Evolutionary conservation across 345 rosid species (phyloP), one percentile per base, ranked within the genome.

Genomic region (Geranium brycei): DNA sequence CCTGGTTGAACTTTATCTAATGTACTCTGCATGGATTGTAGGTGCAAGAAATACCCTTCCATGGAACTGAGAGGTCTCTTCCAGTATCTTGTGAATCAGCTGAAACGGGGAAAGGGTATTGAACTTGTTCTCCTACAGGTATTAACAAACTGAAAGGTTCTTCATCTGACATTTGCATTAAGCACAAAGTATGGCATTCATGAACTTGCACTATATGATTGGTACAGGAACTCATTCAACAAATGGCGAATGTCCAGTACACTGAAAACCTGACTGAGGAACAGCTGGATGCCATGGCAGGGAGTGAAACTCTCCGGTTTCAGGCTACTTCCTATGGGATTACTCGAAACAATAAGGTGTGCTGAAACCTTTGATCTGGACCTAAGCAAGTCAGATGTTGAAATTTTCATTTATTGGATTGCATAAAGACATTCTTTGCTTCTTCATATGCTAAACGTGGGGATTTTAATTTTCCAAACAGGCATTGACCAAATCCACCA

Each of bases 231-330:
- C 91, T 95, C 71, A 64, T 95, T 79, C 96, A 88, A 71, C 99
- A 95, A 80, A 95, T 95, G 99, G 99, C 99, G 68, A 95, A 91
- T 79, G 97, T 91, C 62, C 99, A 88, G 70, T 95, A 88, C 79
- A 95, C 91, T 1, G 97, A 95, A 78, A 95, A 95, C 79, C 80
- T 95, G 69, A 95, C 99, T 12, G 97, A 88, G 80, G 99, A 95
- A 66, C 99, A 95, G 78, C 81, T 95, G 81, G 97, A 91, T 80
- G 87, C 99, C 67, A 95, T 91, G 99, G 99, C 99, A 18, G 99
- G 99, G 62, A 84, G 99, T 78, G 99, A 95, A 74, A 91, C 96
- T 41, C 91, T 95, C 53, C 92, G 97, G 19, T 88, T 82, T 74
- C 97, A 88, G 71, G 97, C 93, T 66, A 91, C 99, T 66, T 91